Evolutionary conservation across 1,284 basidiomycete species (phyloP).

Genomic region (Fereydounia khargensis): DNA sequence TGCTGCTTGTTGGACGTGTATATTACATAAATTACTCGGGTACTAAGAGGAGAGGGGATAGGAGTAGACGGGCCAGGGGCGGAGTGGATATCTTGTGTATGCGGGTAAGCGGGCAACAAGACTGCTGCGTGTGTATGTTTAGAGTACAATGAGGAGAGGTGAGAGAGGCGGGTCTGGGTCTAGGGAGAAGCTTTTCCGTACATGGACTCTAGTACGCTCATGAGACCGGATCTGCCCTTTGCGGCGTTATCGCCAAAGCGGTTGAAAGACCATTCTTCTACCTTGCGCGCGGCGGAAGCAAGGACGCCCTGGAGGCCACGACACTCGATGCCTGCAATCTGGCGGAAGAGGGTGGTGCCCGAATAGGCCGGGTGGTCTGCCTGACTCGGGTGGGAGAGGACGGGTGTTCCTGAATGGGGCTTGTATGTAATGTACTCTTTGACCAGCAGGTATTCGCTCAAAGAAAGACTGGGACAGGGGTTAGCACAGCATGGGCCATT

Average conservation of each 20-base stretch:
- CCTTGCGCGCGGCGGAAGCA: slow-evolving; percentile 25
- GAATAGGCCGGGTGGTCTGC: slow-evolving; percentile 63
- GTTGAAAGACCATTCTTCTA: slow-evolving; percentile 38
- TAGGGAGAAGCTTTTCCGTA: too few relatives aligned
- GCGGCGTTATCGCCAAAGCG: slow-evolving; percentile 41
- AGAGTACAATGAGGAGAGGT: too few relatives aligned
- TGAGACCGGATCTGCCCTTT: slow-evolving; percentile 31
- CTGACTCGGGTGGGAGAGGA: not conserved
- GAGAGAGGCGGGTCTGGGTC: too few relatives aligned
- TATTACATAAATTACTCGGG: too few relatives aligned
- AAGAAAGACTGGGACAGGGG: slow-evolving; percentile 67
- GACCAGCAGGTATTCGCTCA: slow-evolving; percentile 84
- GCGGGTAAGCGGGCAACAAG: too few relatives aligned
- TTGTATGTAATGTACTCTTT: slow-evolving; percentile 84
- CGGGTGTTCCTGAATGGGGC: slow-evolving; percentile 62
- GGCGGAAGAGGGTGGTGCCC: slow-evolving; percentile 62
- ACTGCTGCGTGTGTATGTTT: too few relatives aligned
- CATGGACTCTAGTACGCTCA: slow-evolving; percentile 31
- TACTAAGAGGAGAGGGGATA: too few relatives aligned
- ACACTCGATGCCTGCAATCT: slow-evolving; percentile 32
- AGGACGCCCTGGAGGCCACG: slow-evolving; percentile 23
- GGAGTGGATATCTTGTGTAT: too few relatives aligned
- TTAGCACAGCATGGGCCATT: not conserved
- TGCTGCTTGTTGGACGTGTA: too few relatives aligned
- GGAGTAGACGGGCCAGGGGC: too few relatives aligned